Base-by-base conservation (phyloP, 805 yeast genomes). In the Komagataella populi region DNA sequence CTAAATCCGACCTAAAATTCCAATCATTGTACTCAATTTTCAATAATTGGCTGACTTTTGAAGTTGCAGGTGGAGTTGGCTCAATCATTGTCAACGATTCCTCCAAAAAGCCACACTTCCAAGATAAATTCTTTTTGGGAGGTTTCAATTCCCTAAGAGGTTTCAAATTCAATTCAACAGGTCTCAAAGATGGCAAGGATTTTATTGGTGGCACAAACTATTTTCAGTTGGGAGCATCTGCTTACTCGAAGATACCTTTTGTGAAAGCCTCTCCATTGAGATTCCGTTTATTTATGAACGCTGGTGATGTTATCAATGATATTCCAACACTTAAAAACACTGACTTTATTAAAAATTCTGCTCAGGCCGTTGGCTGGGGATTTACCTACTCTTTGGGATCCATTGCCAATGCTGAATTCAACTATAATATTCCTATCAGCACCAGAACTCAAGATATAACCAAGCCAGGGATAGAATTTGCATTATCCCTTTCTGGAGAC, bases 111-210 rank as follows among this genome's bases (percentile, higher is more conserved):
- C 66, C 86, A 1, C 90, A 85, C 59, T 60, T 83, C 30, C 75
- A 83, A 61, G 99, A 91, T 64, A 76, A 86, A 56, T 91, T 90
- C 63, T 87, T 82, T 60, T 70, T 86, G 47, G 95, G 96, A 16
- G 96, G 96, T 0, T 77, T 81, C 12, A 75, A 80, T 51, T 84
- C 83, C 51, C 78, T 88, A 24, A 71, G 84, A 52, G 88, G 90
- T 1, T 87, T 84, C 60, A 71, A 77, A 39, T 69, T 75, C 50
- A 83, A 83, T 68, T 78, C 87, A 0, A 63, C 85, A 43, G 90
- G 93, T 12, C 80, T 83, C 1, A 71, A 79, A 52, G 79, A 77
- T 51, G 65, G 66, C 3, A 66, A 65, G 4, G 82, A 80, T 57
- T 70, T 80, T 3, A 55, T 80, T 4, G 96, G 96, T 5, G 96